These are phyloP conservation scores for Coemansia sp. DNA, from an alignment of 192 early-diverging fungal species.

Conservation along the genomic window DNA sequence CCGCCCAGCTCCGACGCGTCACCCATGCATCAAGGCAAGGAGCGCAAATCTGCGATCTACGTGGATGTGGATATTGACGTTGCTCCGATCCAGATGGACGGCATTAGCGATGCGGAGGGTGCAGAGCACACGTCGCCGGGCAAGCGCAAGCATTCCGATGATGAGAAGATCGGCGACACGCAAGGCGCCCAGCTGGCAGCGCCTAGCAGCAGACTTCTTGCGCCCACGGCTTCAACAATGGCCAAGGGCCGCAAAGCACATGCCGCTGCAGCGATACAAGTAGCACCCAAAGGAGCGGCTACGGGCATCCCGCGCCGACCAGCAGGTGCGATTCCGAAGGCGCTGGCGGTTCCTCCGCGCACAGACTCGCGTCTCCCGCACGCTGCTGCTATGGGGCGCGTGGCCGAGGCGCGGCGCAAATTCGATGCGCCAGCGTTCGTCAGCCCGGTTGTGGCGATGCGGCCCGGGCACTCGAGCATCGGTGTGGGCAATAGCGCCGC, in stretches of 20 bases:
- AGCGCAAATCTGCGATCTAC: background rate
- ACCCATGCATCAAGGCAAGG: conserved; percentile 3
- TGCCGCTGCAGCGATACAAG: conserved; percentile 13
- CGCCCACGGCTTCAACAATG: conserved; percentile 15
- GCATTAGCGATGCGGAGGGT: background rate
- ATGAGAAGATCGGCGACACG: conserved; percentile 7
- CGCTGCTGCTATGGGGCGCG: conserved; percentile 21
- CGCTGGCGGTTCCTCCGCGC: conserved; percentile 24
- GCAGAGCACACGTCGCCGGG: conserved; percentile 11
- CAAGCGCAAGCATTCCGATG: conserved; percentile 53
- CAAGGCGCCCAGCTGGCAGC: background rate
- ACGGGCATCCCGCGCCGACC: conserved; percentile 32
- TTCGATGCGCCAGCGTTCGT: conserved; percentile 35
- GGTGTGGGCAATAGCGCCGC: background rate
- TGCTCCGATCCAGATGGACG: conserved; percentile 23
- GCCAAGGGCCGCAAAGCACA: conserved; percentile 18
- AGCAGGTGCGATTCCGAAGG: background rate
- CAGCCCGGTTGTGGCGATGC: conserved; percentile 51
- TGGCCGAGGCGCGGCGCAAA: conserved; percentile 42
- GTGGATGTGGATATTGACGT: conserved; percentile 45
- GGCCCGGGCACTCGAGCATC: conserved; percentile 42
- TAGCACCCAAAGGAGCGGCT: background rate
- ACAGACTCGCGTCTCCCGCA: conserved; percentile 23
- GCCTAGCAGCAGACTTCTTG: conserved; percentile 10
- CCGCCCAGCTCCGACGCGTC: conserved; percentile 21